These are phyloP conservation scores for Rhizopogon vesiculosus DNA, from an alignment of 768 basidiomycete genomes.

Conservation along the genomic window DNA sequence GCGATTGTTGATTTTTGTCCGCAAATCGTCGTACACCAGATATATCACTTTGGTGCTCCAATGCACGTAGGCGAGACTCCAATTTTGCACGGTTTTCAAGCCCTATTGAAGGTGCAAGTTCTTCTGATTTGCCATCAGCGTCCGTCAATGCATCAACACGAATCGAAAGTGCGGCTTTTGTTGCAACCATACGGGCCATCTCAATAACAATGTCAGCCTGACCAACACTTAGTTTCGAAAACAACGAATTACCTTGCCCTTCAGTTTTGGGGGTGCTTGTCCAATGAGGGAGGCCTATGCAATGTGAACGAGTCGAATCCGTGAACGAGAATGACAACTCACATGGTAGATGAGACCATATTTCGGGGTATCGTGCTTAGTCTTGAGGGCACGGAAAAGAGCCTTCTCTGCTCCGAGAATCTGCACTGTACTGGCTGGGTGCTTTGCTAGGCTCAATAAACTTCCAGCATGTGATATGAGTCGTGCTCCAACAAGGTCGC, in stretches of 20 bases:
- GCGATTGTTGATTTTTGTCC: conserved; percentile 62
- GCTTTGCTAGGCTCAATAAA: conserved; percentile 65
- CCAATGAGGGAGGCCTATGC: conserved; percentile 87
- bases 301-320: conserved; percentile 1
- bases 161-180: conserved; percentile 94
- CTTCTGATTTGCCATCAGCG: conserved; percentile 83
- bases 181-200: conserved; percentile 99
- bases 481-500: conserved; percentile 72
- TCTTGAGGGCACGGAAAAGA: conserved; percentile 71
- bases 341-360: conserved; percentile 99
- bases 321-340: conserved; percentile 20
- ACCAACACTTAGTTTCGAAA: conserved; percentile 1
- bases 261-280: conserved; percentile 95
- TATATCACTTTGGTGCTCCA: conserved; percentile 80
- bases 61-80: conserved; percentile 85
- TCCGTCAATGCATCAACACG: conserved; percentile 97
- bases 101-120: conserved; percentile 80
- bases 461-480: conserved; percentile 74
- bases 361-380: conserved; percentile 95
- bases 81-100: conserved; percentile 93
- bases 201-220: conserved; percentile 19
- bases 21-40: conserved; percentile 65
- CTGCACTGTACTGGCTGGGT: conserved; percentile 75
- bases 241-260: conserved; percentile 71
- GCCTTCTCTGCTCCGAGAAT: conserved; percentile 78